Conservation (phyloP, 176 grass and related monocot species). For the Aegilops bicornis region DNA sequence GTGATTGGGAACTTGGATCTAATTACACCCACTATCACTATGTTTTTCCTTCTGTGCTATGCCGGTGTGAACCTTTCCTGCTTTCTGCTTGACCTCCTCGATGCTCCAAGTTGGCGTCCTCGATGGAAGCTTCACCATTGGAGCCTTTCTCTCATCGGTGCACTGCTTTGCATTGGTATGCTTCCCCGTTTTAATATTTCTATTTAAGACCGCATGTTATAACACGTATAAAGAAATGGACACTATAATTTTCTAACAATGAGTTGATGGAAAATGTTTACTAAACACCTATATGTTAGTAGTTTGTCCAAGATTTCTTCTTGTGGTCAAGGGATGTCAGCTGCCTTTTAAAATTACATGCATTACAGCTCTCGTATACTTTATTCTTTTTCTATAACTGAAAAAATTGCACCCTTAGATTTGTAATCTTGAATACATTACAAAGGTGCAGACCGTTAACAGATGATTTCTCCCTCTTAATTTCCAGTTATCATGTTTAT, state of each 20-base stretch:
- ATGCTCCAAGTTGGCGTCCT: slow-evolving; percentile 98
- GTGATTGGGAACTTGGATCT: slow-evolving; percentile 91
- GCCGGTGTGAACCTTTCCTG: slow-evolving; percentile 92
- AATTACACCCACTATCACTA: slow-evolving; percentile 94
- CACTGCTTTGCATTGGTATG: slow-evolving; percentile 90
- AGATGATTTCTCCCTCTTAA: background rate
- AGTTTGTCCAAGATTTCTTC: background rate
- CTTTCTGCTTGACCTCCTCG: slow-evolving; percentile 93
- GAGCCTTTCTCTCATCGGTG: slow-evolving; percentile 87
- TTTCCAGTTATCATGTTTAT: slow-evolving; percentile 95
- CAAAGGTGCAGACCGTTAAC: slow-evolving; percentile 13
- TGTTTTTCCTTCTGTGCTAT: slow-evolving; percentile 98
- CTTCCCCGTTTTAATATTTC: slow-evolving; percentile 1
- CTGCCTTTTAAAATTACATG: background rate
- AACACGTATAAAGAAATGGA: background rate
- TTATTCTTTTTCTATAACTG: background rate
- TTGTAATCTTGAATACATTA: background rate
- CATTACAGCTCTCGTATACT: background rate
- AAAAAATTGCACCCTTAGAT: background rate
- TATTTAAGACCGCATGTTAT: slow-evolving; percentile 11
- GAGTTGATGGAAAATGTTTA: background rate
- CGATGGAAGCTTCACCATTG: slow-evolving; percentile 98
- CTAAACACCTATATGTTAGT: background rate
- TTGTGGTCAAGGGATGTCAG: background rate
- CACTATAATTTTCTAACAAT: background rate